A percentile compares a stretch with the other conserved stretches of the same genome.
These are phyloP conservation scores for Oryza meridionalis DNA, from an alignment of 176 grass and related monocot species.

Conservation along the genomic window DNA sequence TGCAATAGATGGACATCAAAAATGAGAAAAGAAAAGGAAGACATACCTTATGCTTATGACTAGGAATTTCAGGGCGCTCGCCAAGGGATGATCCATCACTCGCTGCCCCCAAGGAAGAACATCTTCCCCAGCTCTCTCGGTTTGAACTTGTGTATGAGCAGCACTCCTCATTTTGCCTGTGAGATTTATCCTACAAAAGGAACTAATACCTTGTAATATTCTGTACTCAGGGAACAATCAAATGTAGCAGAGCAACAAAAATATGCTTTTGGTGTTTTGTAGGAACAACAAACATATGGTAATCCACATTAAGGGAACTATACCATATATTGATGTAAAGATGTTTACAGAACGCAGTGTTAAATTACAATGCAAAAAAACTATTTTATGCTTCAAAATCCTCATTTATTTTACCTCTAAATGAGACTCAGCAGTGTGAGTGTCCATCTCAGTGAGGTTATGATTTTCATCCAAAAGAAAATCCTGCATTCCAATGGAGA, in stretches of 20 bases:
- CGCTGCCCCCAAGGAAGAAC: constrained; percentile 85
- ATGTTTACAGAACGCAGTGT: not conserved
- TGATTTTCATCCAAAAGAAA: constrained; percentile 88
- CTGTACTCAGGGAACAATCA: constrained; percentile 6
- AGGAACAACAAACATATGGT: not conserved
- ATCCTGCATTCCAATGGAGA: constrained; percentile 63
- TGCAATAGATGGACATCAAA: not conserved
- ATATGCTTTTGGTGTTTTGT: not conserved
- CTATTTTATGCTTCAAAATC: not conserved
- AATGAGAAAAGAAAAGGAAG: not conserved
- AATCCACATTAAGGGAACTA: not conserved
- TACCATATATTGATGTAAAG: not conserved
- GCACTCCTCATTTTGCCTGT: constrained; percentile 68
- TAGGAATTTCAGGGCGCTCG: constrained; percentile 48
- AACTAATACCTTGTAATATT: constrained; percentile 9
- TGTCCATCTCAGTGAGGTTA: constrained; percentile 59
- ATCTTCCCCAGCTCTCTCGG: constrained; percentile 93
- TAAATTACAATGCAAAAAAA: constrained; percentile 10
- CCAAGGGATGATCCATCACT: constrained; percentile 77
- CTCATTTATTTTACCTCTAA: constrained; percentile 50
- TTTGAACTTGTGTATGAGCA: constrained; percentile 92
- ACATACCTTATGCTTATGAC: constrained; percentile 74
- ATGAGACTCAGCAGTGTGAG: constrained; percentile 46
- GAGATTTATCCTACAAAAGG: constrained; percentile 61
- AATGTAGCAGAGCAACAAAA: not conserved